Evolutionary conservation across 2,329 filamentous ascomycete species (phyloP).

Genomic region (Xylariaceae sp.): DNA sequence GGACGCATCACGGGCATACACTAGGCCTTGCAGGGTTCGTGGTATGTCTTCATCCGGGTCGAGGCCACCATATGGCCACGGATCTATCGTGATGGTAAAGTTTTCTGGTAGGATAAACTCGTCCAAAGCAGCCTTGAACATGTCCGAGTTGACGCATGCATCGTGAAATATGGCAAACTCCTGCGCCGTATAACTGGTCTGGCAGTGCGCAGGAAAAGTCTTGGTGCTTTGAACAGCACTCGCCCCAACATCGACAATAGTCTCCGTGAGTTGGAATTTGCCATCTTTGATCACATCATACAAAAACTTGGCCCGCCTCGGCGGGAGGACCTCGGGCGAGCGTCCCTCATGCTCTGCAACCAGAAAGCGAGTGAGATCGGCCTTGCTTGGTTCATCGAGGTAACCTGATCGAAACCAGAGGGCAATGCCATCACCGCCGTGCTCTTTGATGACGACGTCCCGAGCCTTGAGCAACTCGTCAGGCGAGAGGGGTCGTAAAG

Average conservation of each 20-base stretch:
- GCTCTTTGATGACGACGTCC: conserved; percentile 28
- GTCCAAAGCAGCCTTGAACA: conserved; percentile 51
- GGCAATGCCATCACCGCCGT: conserved; percentile 26
- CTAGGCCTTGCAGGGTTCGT: conserved; percentile 53
- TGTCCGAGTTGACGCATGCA: conserved; percentile 44
- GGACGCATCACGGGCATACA: conserved; percentile 48
- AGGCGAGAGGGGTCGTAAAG: conserved; percentile 34
- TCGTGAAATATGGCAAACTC: conserved; percentile 48
- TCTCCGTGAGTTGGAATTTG: conserved; percentile 39
- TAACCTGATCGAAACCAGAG: conserved; percentile 34
- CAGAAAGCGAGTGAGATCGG: conserved; percentile 32
- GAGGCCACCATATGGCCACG: conserved; percentile 68
- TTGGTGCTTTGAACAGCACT: conserved; percentile 36
- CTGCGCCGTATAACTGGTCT: conserved; percentile 43
- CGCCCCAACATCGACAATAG: conserved; percentile 43
- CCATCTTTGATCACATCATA: conserved; percentile 45
- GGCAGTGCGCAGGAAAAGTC: conserved; percentile 34
- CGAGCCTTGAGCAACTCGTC: conserved; percentile 33
- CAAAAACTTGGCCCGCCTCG: conserved; percentile 50
- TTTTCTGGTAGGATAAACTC: conserved; percentile 51
- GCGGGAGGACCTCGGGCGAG: conserved; percentile 21
- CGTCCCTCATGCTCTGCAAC: conserved; percentile 35
- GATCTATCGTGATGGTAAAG: conserved; percentile 50
- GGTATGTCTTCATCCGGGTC: conserved; percentile 44
- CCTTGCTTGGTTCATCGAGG: conserved; percentile 34